Percentiles rank a stretch among this genome's conserved stretches.
phyloP scores from a whole-genome alignment of 495 filamentous ascomycete species.

The Tuber borchii region DNA sequence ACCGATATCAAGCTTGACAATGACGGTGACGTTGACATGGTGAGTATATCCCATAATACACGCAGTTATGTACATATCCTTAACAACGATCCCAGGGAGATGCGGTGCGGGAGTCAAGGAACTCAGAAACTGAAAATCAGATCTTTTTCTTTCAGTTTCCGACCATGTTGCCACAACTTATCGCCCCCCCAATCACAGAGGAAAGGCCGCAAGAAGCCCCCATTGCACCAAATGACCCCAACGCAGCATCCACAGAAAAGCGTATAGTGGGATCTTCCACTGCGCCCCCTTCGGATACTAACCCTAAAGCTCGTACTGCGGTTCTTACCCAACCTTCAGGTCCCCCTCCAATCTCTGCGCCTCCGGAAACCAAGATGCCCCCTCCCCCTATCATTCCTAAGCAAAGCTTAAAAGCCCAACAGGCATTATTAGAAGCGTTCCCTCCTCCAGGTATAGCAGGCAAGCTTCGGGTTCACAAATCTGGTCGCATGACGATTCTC shows the following conservation, averaged over 20 bases:
- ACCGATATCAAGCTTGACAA: conserved; percentile 14
- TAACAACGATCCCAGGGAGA: background rate
- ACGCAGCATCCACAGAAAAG: background rate
- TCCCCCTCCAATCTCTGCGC: conserved; percentile 5
- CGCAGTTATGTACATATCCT: background rate
- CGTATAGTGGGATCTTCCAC: background rate
- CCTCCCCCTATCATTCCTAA: conserved; percentile 3
- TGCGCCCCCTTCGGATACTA: background rate
- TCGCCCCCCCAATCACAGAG: conserved; percentile 1
- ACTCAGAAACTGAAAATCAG: conserved; percentile 39
- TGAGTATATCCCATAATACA: background rate
- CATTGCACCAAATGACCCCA: background rate
- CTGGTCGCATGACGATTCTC: conserved; percentile 36
- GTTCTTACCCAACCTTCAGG: background rate
- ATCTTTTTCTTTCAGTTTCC: conserved; percentile 42
- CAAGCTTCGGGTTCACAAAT: conserved; percentile 38
- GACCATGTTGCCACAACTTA: conserved; percentile 37
- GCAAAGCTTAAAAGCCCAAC: conserved; percentile 27
- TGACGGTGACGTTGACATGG: conserved; percentile 30
- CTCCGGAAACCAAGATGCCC: conserved; percentile 11
- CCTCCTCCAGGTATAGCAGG: conserved; percentile 37
- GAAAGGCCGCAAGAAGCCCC: background rate
- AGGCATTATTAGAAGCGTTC: conserved; percentile 27
- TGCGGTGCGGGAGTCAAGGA: conserved; percentile 8
- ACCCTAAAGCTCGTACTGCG: background rate